Conservation (phyloP, 805 yeast genomes). For the Spencermartinsiella europaea region DNA sequence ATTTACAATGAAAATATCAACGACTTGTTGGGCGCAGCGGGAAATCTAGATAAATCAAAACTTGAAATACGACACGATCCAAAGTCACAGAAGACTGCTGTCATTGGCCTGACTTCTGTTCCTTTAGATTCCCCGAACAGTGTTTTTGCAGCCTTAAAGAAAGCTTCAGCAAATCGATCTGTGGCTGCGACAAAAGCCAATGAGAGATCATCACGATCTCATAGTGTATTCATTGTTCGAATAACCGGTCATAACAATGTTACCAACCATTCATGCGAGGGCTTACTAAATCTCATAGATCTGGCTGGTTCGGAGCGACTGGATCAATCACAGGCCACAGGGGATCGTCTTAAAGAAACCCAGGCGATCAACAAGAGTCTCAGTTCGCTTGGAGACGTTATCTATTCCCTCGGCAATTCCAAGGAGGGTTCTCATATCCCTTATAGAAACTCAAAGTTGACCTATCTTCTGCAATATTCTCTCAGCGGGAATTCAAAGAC, state of each 20-base stretch:
- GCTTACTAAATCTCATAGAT: slow-evolving; percentile 77
- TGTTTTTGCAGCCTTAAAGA: slow-evolving; percentile 46
- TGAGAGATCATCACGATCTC: slow-evolving; percentile 86
- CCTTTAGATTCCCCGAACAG: slow-evolving; percentile 43
- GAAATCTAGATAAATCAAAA: slow-evolving; percentile 31
- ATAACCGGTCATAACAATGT: slow-evolving; percentile 49
- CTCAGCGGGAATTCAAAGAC: slow-evolving; percentile 84
- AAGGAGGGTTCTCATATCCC: slow-evolving; percentile 48
- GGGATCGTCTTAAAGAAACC: slow-evolving; percentile 79
- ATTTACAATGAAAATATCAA: slow-evolving; percentile 79
- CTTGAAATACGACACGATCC: slow-evolving; percentile 73
- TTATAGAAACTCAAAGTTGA: slow-evolving; percentile 66
- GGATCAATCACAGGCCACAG: slow-evolving; percentile 66
- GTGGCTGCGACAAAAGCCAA: slow-evolving; percentile 81
- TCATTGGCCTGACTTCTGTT: slow-evolving; percentile 55
- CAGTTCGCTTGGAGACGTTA: slow-evolving; percentile 87
- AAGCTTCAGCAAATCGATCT: slow-evolving; percentile 58
- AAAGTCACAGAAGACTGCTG: slow-evolving; percentile 44
- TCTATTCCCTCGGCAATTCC: slow-evolving; percentile 53
- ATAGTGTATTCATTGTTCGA: slow-evolving; percentile 66
- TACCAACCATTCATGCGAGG: slow-evolving; percentile 46
- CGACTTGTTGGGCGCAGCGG: slow-evolving; percentile 50
- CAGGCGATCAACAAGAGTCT: slow-evolving; percentile 84
- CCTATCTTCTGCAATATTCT: slow-evolving; percentile 79
- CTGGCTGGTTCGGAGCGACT: slow-evolving; percentile 93